Conservation (phyloP, 2,329 filamentous ascomycete species). For the Uncinocarpus reesii region DNA sequence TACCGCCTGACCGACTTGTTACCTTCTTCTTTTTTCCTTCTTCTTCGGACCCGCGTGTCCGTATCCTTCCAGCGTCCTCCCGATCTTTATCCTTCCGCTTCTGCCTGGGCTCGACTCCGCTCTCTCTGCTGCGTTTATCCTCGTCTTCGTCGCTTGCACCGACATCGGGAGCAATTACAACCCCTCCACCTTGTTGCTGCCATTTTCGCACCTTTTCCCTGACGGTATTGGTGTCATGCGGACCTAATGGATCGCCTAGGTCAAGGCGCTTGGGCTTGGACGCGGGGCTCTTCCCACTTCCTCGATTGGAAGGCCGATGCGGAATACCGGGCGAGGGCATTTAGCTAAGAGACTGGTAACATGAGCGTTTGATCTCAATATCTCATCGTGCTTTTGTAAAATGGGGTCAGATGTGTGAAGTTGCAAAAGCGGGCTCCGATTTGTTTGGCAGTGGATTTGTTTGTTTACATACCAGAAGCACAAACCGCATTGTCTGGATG, state of each 20-base stretch:
- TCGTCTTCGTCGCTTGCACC: constrained; percentile 47
- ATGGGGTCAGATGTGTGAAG: not conserved
- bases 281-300: constrained; percentile 45
- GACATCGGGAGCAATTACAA: constrained; percentile 51
- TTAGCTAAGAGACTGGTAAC: constrained; percentile 12
- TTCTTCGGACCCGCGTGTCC: not conserved
- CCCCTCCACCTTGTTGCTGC: constrained; percentile 67
- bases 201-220: constrained; percentile 71
- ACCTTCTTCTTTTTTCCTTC: constrained; percentile 13
- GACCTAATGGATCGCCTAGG: constrained; percentile 44
- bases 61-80: constrained; percentile 1
- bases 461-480: constrained; percentile 11
- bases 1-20: constrained; percentile 35
- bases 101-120: constrained; percentile 21
- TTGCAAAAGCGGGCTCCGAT: not conserved
- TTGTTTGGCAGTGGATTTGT: not conserved
- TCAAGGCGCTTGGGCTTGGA: constrained; percentile 47
- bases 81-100: constrained; percentile 15
- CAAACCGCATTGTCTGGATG: constrained; percentile 2
- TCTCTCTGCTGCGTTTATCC: constrained; percentile 16
- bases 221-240: constrained; percentile 55
- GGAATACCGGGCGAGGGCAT: constrained; percentile 35
- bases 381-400: not conserved
- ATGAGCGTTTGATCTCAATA: not conserved
- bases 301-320: constrained; percentile 35